Percentiles rank a stretch among this genome's conserved stretches.
Evolutionary conservation across 164 flowering plant species (phyloP).

Genomic region (Umbellularia californica): DNA sequence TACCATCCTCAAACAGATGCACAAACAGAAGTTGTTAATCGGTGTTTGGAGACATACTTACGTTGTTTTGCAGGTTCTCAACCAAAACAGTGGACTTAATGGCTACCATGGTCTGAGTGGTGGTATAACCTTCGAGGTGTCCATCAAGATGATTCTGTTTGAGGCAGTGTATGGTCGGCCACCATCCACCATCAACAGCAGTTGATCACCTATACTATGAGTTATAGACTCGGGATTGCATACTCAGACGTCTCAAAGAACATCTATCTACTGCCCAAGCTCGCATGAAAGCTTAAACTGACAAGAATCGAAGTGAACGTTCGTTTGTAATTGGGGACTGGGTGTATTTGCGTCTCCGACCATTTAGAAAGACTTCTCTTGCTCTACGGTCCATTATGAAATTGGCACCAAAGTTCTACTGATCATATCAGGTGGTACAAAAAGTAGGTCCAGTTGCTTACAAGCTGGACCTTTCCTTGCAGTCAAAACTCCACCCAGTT

Average conservation of each 20-base stretch:
- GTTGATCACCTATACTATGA: neutral
- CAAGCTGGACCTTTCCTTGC: neutral
- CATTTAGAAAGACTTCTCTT: neutral
- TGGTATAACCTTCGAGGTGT: neutral
- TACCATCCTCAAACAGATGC: no score
- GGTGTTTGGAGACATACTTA: neutral
- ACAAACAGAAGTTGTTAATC: neutral
- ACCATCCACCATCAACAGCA: neutral
- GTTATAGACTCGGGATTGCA: neutral
- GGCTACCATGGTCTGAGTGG: neutral
- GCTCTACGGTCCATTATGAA: neutral
- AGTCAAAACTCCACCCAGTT: neutral
- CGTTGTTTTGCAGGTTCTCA: neutral
- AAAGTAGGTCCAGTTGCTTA: neutral
- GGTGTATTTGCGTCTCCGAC: neutral
- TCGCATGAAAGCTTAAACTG: neutral
- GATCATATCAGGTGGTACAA: neutral
- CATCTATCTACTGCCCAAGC: neutral
- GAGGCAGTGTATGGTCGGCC: neutral
- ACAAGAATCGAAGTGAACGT: neutral
- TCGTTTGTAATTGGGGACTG: neutral
- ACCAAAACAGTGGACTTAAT: neutral
- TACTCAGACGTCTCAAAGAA: neutral
- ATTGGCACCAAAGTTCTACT: neutral
- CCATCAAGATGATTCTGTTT: neutral